Base-by-base conservation (phyloP, 1,139 yeast species). In the Taphrina flavorubra region DNA sequence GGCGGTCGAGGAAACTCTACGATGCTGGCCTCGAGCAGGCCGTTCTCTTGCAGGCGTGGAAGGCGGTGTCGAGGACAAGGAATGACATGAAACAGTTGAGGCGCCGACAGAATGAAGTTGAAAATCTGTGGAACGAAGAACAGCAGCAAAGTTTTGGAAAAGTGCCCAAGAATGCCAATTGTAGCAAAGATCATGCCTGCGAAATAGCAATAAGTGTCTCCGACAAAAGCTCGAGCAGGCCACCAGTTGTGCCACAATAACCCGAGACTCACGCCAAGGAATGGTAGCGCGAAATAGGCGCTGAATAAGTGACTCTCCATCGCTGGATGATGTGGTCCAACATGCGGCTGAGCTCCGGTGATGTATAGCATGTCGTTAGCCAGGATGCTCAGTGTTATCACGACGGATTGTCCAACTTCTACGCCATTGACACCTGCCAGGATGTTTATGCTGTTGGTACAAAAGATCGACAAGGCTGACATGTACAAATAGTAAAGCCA, bases 111-210 rank as follows among this genome's bases (percentile, higher is more conserved):
- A 16, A 90, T 72, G 74, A 95, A 95, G 77, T 94, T 94, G 78
- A 91, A 79, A 66, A 94, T 90, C 78, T 94, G 99, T 0, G 98
- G 98, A 47, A 90, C 80, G 77, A 94, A 88, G 77, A 94, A 88
- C 49, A 92, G 79, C 77, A 94, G 81, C 74, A 94, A 81, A 0
- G 99, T 94, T 79, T 94, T 94, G 61, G 97, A 90, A 77, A 92
- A 95, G 79, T 94, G 99, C 1, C 98, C 98, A 71, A 91, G 83
- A 56, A 94, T 95, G 1, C 98, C 98, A 37, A 91, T 97, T 49
- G 92, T 95, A 0, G 98, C 99, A 79, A 94, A 92, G 0, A 94
- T 97, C 99, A 94, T 94, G 2, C 99, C 99, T 42, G 97, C 91
- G 78, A 94, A 92, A 79, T 95, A 94, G 79, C 99, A 94, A 80